phyloP scores from a whole-genome alignment of 495 filamentous ascomycete genomes.

The Chlorociboria aeruginascens region DNA sequence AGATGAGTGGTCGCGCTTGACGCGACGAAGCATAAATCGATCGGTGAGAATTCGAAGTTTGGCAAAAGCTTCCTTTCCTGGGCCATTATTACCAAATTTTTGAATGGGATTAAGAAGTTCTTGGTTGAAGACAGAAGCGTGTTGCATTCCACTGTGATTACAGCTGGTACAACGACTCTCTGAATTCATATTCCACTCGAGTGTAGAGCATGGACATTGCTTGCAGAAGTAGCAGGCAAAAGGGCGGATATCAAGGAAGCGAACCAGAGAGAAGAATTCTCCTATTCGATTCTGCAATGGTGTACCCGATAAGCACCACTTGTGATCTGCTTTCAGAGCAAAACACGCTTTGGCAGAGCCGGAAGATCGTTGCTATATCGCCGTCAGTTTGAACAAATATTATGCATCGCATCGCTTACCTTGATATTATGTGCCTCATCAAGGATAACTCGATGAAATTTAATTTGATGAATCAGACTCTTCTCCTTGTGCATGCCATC shows the following conservation, averaged over 20 bases:
- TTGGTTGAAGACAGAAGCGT: slow-evolving; percentile 93
- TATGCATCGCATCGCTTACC: neutral
- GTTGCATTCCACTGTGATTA: slow-evolving; percentile 57
- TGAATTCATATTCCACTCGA: slow-evolving; percentile 72
- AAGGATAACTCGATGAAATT: slow-evolving; percentile 84
- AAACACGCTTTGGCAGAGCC: slow-evolving; percentile 91
- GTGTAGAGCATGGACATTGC: slow-evolving; percentile 59
- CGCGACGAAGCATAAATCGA: slow-evolving; percentile 84
- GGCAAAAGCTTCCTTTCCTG: slow-evolving; percentile 52
- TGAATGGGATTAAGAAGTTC: slow-evolving; percentile 79
- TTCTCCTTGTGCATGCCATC: slow-evolving; percentile 67
- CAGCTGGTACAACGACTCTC: slow-evolving; percentile 58
- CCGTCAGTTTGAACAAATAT: too few relatives aligned
- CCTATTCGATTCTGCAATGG: slow-evolving; percentile 94
- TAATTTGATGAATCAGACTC: slow-evolving; percentile 73
- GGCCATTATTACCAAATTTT: slow-evolving; percentile 35
- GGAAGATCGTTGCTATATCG: slow-evolving; percentile 49
- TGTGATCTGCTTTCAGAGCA: slow-evolving; percentile 72
- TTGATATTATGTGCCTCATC: slow-evolving; percentile 98
- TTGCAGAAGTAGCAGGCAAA: slow-evolving; percentile 93
- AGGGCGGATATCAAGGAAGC: slow-evolving; percentile 76
- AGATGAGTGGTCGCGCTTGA: slow-evolving; percentile 83
- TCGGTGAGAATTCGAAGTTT: slow-evolving; percentile 81
- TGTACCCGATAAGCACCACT: slow-evolving; percentile 92
- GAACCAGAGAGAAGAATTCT: slow-evolving; percentile 89